These are phyloP conservation scores for Venturia aucupariae DNA, from an alignment of 2,329 filamentous ascomycete species.

Conservation along the genomic window DNA sequence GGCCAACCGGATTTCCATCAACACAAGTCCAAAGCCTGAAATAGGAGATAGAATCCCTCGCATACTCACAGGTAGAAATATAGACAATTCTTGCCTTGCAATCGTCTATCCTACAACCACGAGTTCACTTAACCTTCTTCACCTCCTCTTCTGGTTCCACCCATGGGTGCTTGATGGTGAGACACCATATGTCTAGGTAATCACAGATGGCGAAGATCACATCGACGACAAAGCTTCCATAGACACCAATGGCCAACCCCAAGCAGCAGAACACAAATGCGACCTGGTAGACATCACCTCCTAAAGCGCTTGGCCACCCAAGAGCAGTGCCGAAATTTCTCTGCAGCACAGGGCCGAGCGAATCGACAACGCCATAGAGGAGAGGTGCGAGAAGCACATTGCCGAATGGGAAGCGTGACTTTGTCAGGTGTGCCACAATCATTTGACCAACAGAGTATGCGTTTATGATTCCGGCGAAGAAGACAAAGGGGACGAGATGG, in stretches of 20 bases:
- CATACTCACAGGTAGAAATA: too few relatives aligned
- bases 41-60: too few relatives aligned
- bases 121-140: constrained; percentile 16
- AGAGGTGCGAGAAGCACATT: constrained; percentile 79
- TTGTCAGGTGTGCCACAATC: constrained; percentile 87
- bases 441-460: constrained; percentile 93
- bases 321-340: constrained; percentile 27
- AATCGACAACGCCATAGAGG: constrained; percentile 69
- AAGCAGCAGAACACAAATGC: constrained; percentile 85
- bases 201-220: constrained; percentile 98
- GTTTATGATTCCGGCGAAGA: constrained; percentile 85
- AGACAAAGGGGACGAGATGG: constrained; percentile 79
- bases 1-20: too few relatives aligned
- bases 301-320: constrained; percentile 33
- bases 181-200: constrained; percentile 95
- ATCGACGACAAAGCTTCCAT: constrained; percentile 93
- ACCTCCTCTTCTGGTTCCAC: constrained; percentile 29
- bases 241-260: constrained; percentile 78
- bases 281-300: constrained; percentile 71
- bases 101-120: neutral
- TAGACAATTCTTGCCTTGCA: too few relatives aligned
- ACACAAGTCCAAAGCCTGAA: too few relatives aligned
- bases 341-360: constrained; percentile 59
- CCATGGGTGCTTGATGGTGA: constrained; percentile 84
- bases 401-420: constrained; percentile 78